Percentiles rank a stretch among this genome's conserved stretches.
Conservation (phyloP, 23 red algal genomes). For the Gracilaria caudata region DNA sequence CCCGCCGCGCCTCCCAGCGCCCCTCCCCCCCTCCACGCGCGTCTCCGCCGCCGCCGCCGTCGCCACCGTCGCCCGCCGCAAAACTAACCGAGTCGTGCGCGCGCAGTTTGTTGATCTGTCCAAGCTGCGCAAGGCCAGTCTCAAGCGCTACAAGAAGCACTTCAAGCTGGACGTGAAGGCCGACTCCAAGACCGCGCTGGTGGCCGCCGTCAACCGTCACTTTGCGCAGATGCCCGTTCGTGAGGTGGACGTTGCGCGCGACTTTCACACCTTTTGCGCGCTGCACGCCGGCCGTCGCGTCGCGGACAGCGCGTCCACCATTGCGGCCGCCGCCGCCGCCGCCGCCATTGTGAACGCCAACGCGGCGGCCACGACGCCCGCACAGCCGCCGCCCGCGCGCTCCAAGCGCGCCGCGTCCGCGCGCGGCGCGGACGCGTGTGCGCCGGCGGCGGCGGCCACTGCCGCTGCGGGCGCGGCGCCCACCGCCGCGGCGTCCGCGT, state of each 20-base stretch:
- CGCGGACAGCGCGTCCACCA: background rate
- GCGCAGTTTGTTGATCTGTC: conserved; percentile 70
- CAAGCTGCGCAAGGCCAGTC: conserved; percentile 76
- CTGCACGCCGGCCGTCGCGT: conserved; percentile 16
- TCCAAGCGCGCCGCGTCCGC: no score
- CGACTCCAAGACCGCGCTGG: conserved; percentile 72
- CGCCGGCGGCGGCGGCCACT: conserved; percentile 1
- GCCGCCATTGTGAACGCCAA: background rate
- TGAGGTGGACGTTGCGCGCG: conserved; percentile 63
- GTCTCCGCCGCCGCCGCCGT: background rate
- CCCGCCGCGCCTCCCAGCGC: no score
- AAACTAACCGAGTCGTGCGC: background rate
- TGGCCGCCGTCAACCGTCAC: conserved; percentile 65
- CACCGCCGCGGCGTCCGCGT: background rate
- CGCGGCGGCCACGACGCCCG: background rate
- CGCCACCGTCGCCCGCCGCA: background rate
- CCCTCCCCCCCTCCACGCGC: background rate
- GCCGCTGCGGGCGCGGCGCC: background rate
- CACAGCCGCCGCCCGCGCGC: background rate
- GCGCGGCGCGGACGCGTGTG: background rate
- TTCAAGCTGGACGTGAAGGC: conserved; percentile 77
- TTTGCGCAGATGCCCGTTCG: conserved; percentile 72
- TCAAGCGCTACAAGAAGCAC: conserved; percentile 84
- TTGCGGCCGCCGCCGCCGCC: background rate
- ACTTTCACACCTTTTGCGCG: conserved; percentile 46